Evolutionary conservation across 2,329 filamentous ascomycete genomes (phyloP).

Genomic region (Tolypocladium ovalisporum): DNA sequence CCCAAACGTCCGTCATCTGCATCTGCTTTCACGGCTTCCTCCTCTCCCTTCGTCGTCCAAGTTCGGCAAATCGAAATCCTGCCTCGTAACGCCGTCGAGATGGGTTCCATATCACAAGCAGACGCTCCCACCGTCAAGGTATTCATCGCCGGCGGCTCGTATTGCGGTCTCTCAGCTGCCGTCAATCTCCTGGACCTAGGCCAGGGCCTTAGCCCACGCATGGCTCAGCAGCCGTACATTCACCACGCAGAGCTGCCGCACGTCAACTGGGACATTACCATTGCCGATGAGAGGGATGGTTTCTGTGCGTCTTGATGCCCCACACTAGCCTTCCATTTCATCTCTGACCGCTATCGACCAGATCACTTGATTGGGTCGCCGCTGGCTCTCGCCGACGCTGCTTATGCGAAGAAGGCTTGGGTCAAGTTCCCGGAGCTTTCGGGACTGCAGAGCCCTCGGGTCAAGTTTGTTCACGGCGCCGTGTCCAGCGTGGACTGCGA

Average conservation of each 20-base stretch:
- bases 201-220: slow-evolving; percentile 41
- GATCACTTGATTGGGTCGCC: slow-evolving; percentile 70
- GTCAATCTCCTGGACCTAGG: slow-evolving; percentile 58
- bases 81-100: slow-evolving; percentile 5
- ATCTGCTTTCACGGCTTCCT: neutral
- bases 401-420: slow-evolving; percentile 60
- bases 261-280: slow-evolving; percentile 55
- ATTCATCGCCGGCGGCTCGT: slow-evolving; percentile 60
- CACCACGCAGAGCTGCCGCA: slow-evolving; percentile 31
- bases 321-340: neutral
- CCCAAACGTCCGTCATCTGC: neutral
- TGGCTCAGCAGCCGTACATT: slow-evolving; percentile 22
- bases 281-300: slow-evolving; percentile 74
- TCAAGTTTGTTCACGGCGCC: slow-evolving; percentile 56
- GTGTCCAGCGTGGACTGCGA: slow-evolving; percentile 49
- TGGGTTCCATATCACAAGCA: slow-evolving; percentile 17
- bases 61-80: neutral
- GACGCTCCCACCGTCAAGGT: slow-evolving; percentile 36
- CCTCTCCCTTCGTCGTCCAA: neutral
- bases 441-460: slow-evolving; percentile 49
- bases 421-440: slow-evolving; percentile 56
- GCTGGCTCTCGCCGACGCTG: slow-evolving; percentile 53
- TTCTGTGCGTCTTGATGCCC: slow-evolving; percentile 48
- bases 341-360: slow-evolving; percentile 20
- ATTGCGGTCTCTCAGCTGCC: slow-evolving; percentile 57